These are phyloP conservation scores for Yamadazyma buinensis DNA, from an alignment of 1,139 yeast genomes.

Conservation along the genomic window DNA sequence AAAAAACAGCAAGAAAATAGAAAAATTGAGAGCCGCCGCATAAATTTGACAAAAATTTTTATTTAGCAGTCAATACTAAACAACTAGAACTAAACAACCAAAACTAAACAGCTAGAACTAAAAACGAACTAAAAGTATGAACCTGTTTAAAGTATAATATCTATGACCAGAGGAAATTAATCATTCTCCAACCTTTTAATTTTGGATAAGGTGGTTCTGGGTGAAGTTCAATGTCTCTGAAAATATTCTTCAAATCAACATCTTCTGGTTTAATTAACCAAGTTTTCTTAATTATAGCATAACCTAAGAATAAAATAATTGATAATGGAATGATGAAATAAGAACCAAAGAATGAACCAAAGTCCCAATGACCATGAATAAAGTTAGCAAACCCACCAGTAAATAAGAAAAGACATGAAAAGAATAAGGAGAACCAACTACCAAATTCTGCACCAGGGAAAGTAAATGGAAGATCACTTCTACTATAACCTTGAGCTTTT, in stretches of 20 bases:
- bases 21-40: too few relatives aligned
- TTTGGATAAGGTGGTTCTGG: conserved; percentile 34
- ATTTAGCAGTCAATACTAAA: too few relatives aligned
- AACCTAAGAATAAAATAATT: conserved; percentile 21
- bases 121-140: too few relatives aligned
- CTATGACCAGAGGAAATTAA: conserved; percentile 1
- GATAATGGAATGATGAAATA: conserved; percentile 35
- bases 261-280: conserved; percentile 24
- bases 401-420: conserved; percentile 27
- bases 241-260: conserved; percentile 29
- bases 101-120: too few relatives aligned
- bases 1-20: too few relatives aligned
- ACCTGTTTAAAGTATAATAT: not conserved
- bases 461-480: conserved; percentile 24
- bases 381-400: conserved; percentile 41
- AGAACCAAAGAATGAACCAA: conserved; percentile 33
- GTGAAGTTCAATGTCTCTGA: conserved; percentile 30
- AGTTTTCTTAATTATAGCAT: conserved; percentile 27
- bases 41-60: too few relatives aligned
- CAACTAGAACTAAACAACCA: too few relatives aligned
- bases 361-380: conserved; percentile 29
- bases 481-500: conserved; percentile 30
- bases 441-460: conserved; percentile 24
- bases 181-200: conserved; percentile 15
- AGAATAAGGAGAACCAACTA: conserved; percentile 34